Evolutionary conservation across 78 protist species (phyloP).

Genomic region (Pelomyxa schiedti): DNA sequence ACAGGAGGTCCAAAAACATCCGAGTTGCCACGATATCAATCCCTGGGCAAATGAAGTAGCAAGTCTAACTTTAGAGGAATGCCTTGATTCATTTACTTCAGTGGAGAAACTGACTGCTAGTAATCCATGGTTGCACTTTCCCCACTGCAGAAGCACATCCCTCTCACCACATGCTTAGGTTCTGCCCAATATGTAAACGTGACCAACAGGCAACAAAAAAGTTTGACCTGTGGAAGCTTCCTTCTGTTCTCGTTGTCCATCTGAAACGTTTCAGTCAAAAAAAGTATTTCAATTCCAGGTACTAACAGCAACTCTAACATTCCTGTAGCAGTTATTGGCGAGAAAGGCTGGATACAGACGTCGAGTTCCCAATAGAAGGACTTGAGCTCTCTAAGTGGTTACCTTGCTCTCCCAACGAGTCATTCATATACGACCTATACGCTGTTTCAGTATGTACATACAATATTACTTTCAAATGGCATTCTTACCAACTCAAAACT

Average conservation of each 20-base stretch:
- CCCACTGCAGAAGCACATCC: too few relatives aligned
- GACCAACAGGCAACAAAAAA: background rate
- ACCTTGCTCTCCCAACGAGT: constrained; percentile 2
- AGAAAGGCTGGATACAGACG: constrained; percentile 56
- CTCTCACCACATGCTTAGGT: too few relatives aligned
- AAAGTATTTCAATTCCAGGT: too few relatives aligned
- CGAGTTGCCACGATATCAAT: too few relatives aligned
- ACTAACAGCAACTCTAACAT: too few relatives aligned
- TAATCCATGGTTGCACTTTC: constrained; percentile 71
- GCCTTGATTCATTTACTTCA: constrained; percentile 32
- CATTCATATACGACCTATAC: constrained; percentile 59
- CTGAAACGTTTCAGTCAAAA: constrained; percentile 42
- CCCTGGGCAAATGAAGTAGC: too few relatives aligned
- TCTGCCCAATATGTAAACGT: constrained; percentile 13
- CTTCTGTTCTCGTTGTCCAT: constrained; percentile 11
- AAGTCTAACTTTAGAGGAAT: constrained; percentile 16
- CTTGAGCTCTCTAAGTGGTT: constrained; percentile 45
- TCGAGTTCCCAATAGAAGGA: constrained; percentile 65
- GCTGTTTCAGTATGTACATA: too few relatives aligned
- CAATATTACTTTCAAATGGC: too few relatives aligned
- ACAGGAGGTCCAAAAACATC: too few relatives aligned
- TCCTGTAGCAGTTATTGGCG: constrained; percentile 18
- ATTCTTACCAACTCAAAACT: too few relatives aligned
- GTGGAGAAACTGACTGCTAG: constrained; percentile 32
- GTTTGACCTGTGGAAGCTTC: background rate